phyloP scores from a whole-genome alignment of 805 yeast genomes.

The Candida morakotiae region DNA sequence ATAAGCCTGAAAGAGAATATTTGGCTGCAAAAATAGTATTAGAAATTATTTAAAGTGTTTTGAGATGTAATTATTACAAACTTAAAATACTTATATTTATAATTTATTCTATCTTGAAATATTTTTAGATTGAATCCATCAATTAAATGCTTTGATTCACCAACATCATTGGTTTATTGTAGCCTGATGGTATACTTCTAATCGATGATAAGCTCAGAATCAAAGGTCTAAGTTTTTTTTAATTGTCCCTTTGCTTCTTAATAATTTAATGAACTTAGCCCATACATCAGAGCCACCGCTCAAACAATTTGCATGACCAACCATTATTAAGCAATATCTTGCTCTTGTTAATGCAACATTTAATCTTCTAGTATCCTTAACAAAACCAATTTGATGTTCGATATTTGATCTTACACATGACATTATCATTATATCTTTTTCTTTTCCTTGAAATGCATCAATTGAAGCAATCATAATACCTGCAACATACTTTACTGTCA shows the following conservation, averaged over 20 bases:
- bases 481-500: slow-evolving; percentile 44
- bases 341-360: slow-evolving; percentile 91
- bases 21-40: too few relatives aligned
- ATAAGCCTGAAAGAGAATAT: too few relatives aligned
- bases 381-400: slow-evolving; percentile 70
- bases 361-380: slow-evolving; percentile 79
- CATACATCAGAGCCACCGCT: slow-evolving; percentile 47
- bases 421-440: slow-evolving; percentile 47
- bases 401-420: slow-evolving; percentile 66
- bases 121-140: too few relatives aligned
- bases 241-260: slow-evolving; percentile 22
- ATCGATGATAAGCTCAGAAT: too few relatives aligned
- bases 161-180: too few relatives aligned
- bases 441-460: slow-evolving; percentile 36
- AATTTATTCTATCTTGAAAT: too few relatives aligned
- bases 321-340: slow-evolving; percentile 64
- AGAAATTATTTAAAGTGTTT: too few relatives aligned
- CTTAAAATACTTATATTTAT: too few relatives aligned
- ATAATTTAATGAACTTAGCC: slow-evolving; percentile 43
- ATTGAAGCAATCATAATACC: slow-evolving; percentile 42
- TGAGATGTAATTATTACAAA: too few relatives aligned
- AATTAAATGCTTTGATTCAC: too few relatives aligned
- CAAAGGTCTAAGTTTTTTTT: slow-evolving; percentile 2
- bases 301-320: slow-evolving; percentile 38
- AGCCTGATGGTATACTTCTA: too few relatives aligned